These are phyloP conservation scores for Penicillium simplicissimum DNA, from an alignment of 495 filamentous ascomycete genomes.

Conservation along the genomic window DNA sequence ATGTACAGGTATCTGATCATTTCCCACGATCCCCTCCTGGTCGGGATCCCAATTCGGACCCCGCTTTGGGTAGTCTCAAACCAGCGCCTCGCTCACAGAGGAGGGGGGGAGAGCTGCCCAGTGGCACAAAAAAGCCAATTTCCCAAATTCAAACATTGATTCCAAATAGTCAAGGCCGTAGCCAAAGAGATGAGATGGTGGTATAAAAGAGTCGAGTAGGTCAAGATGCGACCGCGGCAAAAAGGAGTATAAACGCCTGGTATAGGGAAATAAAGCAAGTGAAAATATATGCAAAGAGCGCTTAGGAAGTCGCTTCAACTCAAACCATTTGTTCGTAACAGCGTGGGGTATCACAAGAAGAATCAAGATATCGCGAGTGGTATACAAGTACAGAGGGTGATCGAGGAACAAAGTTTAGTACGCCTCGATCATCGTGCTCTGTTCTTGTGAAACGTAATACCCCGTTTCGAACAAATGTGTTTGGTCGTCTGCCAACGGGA, in stretches of 20 bases:
- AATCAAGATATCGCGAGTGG: slow-evolving; percentile 19
- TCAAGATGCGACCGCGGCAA: slow-evolving; percentile 13
- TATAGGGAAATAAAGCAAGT: slow-evolving; percentile 5
- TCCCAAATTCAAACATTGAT: background rate
- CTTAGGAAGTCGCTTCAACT: slow-evolving; percentile 15
- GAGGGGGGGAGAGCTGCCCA: slow-evolving; percentile 23
- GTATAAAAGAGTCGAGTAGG: slow-evolving; percentile 8
- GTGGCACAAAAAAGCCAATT: background rate
- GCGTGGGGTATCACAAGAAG: slow-evolving; percentile 32
- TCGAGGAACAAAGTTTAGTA: slow-evolving; percentile 33
- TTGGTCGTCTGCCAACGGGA: slow-evolving; percentile 43
- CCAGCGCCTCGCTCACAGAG: slow-evolving; percentile 13
- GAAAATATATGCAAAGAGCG: slow-evolving; percentile 4
- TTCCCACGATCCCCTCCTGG: slow-evolving; percentile 3
- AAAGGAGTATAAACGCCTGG: slow-evolving; percentile 13
- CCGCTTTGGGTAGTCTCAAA: slow-evolving; percentile 24
- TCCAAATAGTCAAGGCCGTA: background rate
- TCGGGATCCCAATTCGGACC: slow-evolving; percentile 16
- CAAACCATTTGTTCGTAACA: slow-evolving; percentile 20
- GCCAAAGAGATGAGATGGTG: slow-evolving; percentile 17
- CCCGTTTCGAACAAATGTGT: slow-evolving; percentile 56
- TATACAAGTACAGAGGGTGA: slow-evolving; percentile 20
- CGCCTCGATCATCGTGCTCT: slow-evolving; percentile 45
- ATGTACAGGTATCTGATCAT: slow-evolving; percentile 5
- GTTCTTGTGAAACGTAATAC: slow-evolving; percentile 58